Base-by-base conservation (phyloP, 106 monocot genomes). In the Apostasia shenzhenica region DNA sequence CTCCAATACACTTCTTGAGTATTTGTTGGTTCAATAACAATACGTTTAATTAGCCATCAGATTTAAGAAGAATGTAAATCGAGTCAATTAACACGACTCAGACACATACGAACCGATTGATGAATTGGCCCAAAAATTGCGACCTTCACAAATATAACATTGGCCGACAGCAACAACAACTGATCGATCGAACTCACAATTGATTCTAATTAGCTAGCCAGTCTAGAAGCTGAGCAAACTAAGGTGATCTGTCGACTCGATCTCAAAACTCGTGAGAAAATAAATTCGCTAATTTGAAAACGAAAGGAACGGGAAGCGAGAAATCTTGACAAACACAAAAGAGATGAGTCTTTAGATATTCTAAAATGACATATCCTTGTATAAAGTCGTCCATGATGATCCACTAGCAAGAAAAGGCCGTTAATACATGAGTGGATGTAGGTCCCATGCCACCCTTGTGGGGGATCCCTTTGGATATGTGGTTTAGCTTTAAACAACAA, bases 391-490 rank as follows among this genome's bases (percentile, higher is more conserved):
- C 4, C 1, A n/a, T 9, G 56, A n/a, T 5, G 56, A n/a, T 4
- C 1, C 4, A 9, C 56, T 12, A 4, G 10, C 1, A 52, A 11
- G 11, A 52, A 52, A 11, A 6, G 11, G 52, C 52, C 52, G 41
- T 59, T 59, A 40, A 2, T 59, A 39, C 8, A 41, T 6, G 59
- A 41, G 38, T 8, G 59, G 59, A 41, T 59, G 40, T 38, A 59
- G 7, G 59, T 59, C 59, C 41, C 10, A 40, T 40, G 38, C 59
- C 26, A 26, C 41, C 41, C 59, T 59, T 41, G 9, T 41, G 41
- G 41, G 37, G 40, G 59, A 59, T 59, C 26, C 41, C 40, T 59
- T 41, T 41, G 59, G 62, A 63, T 63, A 63, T 63, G 62, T 63
- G 45, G 45, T 63, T 63, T 63, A 45, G 62, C 62, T 63, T 63